Percentiles rank a stretch among this genome's conserved stretches.
Conservation (phyloP, 495 filamentous ascomycete species). For the Barbatosphaeria neglecta region DNA sequence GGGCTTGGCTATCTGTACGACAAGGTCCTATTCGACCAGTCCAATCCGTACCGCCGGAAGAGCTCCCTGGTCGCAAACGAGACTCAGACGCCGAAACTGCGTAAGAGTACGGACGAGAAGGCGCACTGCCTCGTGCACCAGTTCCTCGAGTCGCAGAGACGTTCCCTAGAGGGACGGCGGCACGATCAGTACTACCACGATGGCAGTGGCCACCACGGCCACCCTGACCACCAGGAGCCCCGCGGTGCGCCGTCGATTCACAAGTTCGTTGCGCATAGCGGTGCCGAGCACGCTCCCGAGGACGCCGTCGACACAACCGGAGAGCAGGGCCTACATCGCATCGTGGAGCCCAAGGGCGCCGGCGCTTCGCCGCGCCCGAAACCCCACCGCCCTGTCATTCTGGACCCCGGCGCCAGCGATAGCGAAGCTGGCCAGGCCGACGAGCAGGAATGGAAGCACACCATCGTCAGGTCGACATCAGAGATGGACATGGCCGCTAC, state of each 20-base stretch:
- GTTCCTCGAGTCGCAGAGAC: constrained; percentile 50
- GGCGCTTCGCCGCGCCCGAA: constrained; percentile 4
- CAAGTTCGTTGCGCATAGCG: not conserved
- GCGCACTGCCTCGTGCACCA: constrained; percentile 75
- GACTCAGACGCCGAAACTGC: constrained; percentile 24
- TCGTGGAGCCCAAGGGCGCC: constrained; percentile 24
- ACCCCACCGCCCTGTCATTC: not conserved
- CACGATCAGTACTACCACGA: constrained; percentile 4
- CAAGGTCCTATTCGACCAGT: constrained; percentile 64
- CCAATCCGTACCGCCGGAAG: constrained; percentile 68
- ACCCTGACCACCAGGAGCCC: constrained; percentile 2
- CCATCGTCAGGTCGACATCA: constrained; percentile 15
- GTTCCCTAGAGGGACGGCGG: not conserved
- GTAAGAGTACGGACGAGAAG: constrained; percentile 36
- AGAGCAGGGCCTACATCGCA: constrained; percentile 13
- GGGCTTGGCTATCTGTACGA: constrained; percentile 1
- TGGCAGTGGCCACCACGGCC: constrained; percentile 3
- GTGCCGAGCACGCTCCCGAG: not conserved
- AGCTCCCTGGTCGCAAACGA: constrained; percentile 67
- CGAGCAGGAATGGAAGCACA: constrained; percentile 29
- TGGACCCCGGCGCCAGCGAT: constrained; percentile 15
- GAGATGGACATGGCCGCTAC: constrained; percentile 14
- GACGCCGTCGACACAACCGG: constrained; percentile 13
- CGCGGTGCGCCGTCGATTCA: no score
- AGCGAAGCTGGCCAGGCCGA: constrained; percentile 27